Conservation (phyloP, 306 rosid genomes). For the Arachis stenosperma region DNA sequence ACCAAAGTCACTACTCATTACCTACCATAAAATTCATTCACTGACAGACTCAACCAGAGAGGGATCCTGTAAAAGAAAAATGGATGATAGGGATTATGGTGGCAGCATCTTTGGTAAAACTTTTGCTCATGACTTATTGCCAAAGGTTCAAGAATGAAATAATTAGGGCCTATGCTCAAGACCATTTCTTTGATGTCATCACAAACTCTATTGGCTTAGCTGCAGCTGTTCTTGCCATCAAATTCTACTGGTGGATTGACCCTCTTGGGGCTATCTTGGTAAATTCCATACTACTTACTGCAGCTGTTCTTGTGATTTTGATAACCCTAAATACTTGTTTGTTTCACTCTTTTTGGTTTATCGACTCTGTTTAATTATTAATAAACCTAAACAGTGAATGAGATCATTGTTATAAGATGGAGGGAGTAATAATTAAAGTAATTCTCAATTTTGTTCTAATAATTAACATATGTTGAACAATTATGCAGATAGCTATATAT, state of each 20-base stretch:
- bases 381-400: too few relatives aligned
- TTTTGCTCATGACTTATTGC: slow-evolving; percentile 70
- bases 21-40: not conserved
- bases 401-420: too few relatives aligned
- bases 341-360: too few relatives aligned
- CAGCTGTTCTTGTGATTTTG: too few relatives aligned
- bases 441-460: not conserved
- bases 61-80: slow-evolving; percentile 63
- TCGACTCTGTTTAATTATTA: too few relatives aligned
- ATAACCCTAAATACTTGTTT: too few relatives aligned
- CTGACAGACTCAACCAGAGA: slow-evolving; percentile 69
- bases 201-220: slow-evolving; percentile 82
- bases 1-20: not conserved
- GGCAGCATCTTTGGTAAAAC: slow-evolving; percentile 62
- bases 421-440: too few relatives aligned
- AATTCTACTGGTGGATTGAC: slow-evolving; percentile 89
- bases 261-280: slow-evolving; percentile 83
- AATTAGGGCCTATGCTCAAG: slow-evolving; percentile 84
- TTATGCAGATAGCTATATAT: slow-evolving; percentile 78
- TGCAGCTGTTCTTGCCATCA: slow-evolving; percentile 77
- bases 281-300: too few relatives aligned
- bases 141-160: slow-evolving; percentile 82
- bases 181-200: slow-evolving; percentile 90
- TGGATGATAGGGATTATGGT: slow-evolving; percentile 96
- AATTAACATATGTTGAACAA: not conserved